Base-by-base conservation (phyloP, 83 land plant species). In the Thuja plicata region DNA sequence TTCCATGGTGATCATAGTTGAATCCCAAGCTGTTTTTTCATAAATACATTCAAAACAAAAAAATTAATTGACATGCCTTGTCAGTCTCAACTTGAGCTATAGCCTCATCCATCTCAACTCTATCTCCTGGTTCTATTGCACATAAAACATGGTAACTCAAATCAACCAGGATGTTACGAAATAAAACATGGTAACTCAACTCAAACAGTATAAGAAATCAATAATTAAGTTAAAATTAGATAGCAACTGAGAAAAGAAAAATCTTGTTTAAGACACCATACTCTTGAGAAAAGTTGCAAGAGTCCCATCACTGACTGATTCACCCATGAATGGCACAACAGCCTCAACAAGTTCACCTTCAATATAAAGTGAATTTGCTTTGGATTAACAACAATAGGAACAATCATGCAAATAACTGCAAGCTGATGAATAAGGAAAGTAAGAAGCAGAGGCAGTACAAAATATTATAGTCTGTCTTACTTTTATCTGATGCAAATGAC, bases 21-120 rank as follows among this genome's bases (percentile, higher is more conserved):
- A 84, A 85, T 15, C 57, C 19, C 37, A 32, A 40, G 52, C 32
- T 10, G 41, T 19, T 40, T 43, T 85, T 8, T 32, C 45, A 89
- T 87, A 1, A 38, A 87, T 3, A 83, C 45, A 86, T 71, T 86
- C 76, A 86, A 84, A 86, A 57, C 30, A 17, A 62, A 86, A 2
- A 60, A 24, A 62, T 46, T 21, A 55, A 35, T 34, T 74, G 16
- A 86, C 73, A n/a, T 85, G 94, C 97, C 96, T 96, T 96, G 91
- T 96, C 97, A 9, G 97, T 96, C 89, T 96, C 97, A 92, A 96
- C 81, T 89, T 96, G 97, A 74, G 97, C 97, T 82, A 96, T 96
- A 34, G 96, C 89, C 79, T 96, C 97, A 91, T 94, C 97, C 89
- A 88, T 85, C 89, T 70, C 92, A 19, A 96, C 97, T 8, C 82